These are phyloP conservation scores for Ceratocystis ficicola DNA, from an alignment of 2,329 filamentous ascomycete genomes.

Conservation along the genomic window DNA sequence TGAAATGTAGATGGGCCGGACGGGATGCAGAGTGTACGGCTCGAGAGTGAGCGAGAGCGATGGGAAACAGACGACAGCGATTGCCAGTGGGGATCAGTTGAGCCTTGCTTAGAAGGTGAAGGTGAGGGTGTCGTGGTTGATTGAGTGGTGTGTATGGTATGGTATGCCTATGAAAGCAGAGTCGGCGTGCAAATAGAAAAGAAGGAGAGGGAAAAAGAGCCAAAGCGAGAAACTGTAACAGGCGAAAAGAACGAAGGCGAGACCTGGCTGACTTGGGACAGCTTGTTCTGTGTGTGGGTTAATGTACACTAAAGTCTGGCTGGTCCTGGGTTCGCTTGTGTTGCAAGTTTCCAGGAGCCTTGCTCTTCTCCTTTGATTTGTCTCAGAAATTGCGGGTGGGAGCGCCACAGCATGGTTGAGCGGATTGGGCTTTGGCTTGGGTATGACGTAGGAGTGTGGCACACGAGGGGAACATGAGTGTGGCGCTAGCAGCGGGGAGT, in stretches of 20 bases:
- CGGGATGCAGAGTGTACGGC: neutral
- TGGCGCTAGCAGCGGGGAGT: neutral
- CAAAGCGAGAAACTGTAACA: neutral
- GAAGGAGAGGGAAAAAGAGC: neutral
- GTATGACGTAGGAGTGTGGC: slow-evolving; percentile 6
- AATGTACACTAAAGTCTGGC: neutral
- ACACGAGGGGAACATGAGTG: neutral
- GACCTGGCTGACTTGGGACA: neutral
- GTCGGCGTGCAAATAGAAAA: neutral
- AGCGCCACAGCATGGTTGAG: slow-evolving; percentile 2
- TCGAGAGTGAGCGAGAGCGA: neutral
- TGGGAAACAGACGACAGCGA: neutral
- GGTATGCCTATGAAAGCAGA: no score
- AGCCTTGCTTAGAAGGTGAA: no score
- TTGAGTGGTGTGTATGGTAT: no score
- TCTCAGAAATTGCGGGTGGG: neutral
- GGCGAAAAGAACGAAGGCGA: neutral
- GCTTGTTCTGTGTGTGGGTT: neutral
- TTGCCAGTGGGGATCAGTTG: no score
- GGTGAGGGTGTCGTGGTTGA: neutral
- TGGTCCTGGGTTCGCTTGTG: slow-evolving; percentile 1
- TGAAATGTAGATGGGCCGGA: no score
- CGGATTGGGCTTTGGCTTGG: neutral
- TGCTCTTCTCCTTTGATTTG: slow-evolving; percentile 10
- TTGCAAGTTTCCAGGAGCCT: slow-evolving; percentile 5